Conservation (phyloP, 805 yeast genomes). For the Saccharomycopsis fodiens region DNA sequence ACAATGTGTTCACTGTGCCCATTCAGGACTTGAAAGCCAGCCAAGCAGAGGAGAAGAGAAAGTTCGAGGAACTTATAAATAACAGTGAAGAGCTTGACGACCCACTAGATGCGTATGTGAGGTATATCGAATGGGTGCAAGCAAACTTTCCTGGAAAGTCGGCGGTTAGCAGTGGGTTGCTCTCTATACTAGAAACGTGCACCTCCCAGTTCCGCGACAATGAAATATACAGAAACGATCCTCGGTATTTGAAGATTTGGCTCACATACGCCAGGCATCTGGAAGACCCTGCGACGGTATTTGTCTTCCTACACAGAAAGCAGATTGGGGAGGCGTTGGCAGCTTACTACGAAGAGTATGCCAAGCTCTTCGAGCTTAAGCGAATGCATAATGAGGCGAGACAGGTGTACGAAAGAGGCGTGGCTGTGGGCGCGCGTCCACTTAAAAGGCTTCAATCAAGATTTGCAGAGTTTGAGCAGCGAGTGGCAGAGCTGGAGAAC, state of each 20-base stretch:
- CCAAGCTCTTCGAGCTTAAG: slow-evolving; percentile 48
- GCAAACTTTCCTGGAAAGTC: slow-evolving; percentile 54
- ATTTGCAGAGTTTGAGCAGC: slow-evolving; percentile 36
- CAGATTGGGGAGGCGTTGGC: slow-evolving; percentile 65
- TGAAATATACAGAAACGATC: slow-evolving; percentile 68
- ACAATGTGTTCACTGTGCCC: slow-evolving; percentile 32
- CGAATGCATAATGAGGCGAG: slow-evolving; percentile 47
- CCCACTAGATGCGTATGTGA: slow-evolving; percentile 70
- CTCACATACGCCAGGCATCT: slow-evolving; percentile 62
- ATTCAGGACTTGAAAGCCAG: slow-evolving; percentile 25
- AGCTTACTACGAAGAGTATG: slow-evolving; percentile 72
- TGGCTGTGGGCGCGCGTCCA: slow-evolving; percentile 62
- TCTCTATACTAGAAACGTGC: slow-evolving; percentile 61
- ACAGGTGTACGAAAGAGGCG: slow-evolving; percentile 51
- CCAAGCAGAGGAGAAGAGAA: slow-evolving; percentile 31
- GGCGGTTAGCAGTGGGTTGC: slow-evolving; percentile 55
- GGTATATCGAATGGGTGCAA: slow-evolving; percentile 68
- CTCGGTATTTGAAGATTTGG: slow-evolving; percentile 78
- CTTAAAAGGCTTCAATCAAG: slow-evolving; percentile 34
- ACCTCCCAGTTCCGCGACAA: slow-evolving; percentile 61
- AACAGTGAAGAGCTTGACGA: slow-evolving; percentile 65
- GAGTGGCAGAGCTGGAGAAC: slow-evolving; percentile 31
- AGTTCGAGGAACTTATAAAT: slow-evolving; percentile 43
- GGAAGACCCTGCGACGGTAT: slow-evolving; percentile 64
- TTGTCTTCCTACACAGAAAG: slow-evolving; percentile 60